phyloP scores from a whole-genome alignment of 2,329 filamentous ascomycete genomes.

The Lasiodiplodia gonubiensis region DNA sequence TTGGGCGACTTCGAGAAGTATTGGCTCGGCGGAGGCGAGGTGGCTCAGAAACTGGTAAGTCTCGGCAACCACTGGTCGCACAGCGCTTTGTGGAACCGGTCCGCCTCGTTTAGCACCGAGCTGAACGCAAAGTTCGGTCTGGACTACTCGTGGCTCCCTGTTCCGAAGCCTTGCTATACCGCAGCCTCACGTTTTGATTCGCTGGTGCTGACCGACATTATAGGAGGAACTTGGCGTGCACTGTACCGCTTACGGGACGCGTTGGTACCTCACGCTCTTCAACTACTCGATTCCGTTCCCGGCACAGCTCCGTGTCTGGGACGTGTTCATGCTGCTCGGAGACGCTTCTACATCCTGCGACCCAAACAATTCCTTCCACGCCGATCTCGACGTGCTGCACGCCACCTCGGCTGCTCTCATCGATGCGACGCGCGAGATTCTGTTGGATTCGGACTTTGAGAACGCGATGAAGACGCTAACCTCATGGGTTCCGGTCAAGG shows the following conservation, averaged over 20 bases:
- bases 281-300: slow-evolving; percentile 95
- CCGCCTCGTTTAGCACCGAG: neutral
- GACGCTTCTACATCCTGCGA: slow-evolving; percentile 52
- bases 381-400: slow-evolving; percentile 84
- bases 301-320: slow-evolving; percentile 94
- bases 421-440: slow-evolving; percentile 84
- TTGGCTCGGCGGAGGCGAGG: slow-evolving; percentile 79
- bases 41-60: slow-evolving; percentile 80
- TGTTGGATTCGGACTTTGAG: slow-evolving; percentile 94
- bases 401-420: slow-evolving; percentile 89
- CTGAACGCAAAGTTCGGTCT: slow-evolving; percentile 5
- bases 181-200: slow-evolving; percentile 1
- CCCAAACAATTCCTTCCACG: slow-evolving; percentile 36
- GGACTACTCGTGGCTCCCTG: slow-evolving; percentile 2
- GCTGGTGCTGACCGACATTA: slow-evolving; percentile 33
- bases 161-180: neutral
- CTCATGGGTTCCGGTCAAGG: slow-evolving; percentile 90
- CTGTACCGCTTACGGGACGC: slow-evolving; percentile 90
- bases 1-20: slow-evolving; percentile 81
- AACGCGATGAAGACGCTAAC: slow-evolving; percentile 97
- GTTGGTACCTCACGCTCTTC: slow-evolving; percentile 97
- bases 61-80: slow-evolving; percentile 11
- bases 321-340: slow-evolving; percentile 94
- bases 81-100: slow-evolving; percentile 6
- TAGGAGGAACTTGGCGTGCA: slow-evolving; percentile 79